A percentile compares a stretch with the other conserved stretches of the same genome.
Evolutionary conservation across 1,139 yeast species (phyloP).

Genomic region (Meyerozyma carpophila): DNA sequence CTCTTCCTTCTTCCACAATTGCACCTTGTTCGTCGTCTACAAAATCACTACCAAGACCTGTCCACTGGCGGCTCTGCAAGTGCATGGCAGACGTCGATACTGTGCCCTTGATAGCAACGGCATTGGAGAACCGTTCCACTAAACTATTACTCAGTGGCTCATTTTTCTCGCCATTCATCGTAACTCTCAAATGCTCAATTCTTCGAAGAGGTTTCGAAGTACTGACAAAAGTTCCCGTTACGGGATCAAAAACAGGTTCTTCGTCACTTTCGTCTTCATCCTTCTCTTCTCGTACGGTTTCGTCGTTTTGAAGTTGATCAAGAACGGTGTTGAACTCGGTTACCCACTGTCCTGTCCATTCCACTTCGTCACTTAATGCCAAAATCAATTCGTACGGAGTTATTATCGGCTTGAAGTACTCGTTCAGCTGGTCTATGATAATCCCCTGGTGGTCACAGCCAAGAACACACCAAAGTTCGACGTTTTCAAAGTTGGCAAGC

Average conservation of each 20-base stretch:
- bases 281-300: slow-evolving; percentile 17
- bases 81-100: slow-evolving; percentile 84
- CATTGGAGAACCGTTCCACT: slow-evolving; percentile 54
- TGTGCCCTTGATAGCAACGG: slow-evolving; percentile 66
- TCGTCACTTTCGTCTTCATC: slow-evolving; percentile 17
- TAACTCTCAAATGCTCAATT: slow-evolving; percentile 58
- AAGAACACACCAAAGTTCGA: slow-evolving; percentile 88
- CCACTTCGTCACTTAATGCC: slow-evolving; percentile 68
- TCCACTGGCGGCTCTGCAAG: slow-evolving; percentile 75
- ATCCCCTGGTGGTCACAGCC: slow-evolving; percentile 97
- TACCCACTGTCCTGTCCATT: slow-evolving; percentile 94
- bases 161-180: slow-evolving; percentile 20
- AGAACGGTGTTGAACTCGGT: slow-evolving; percentile 64
- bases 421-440: slow-evolving; percentile 68
- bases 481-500: slow-evolving; percentile 85
- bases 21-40: slow-evolving; percentile 57
- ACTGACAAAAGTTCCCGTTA: slow-evolving; percentile 70
- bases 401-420: slow-evolving; percentile 83
- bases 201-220: slow-evolving; percentile 72
- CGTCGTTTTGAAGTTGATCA: slow-evolving; percentile 21
- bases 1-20: slow-evolving; percentile 69
- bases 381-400: slow-evolving; percentile 88
- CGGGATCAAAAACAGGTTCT: slow-evolving; percentile 84
- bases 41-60: slow-evolving; percentile 87
- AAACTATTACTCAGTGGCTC: slow-evolving; percentile 24